Evolutionary conservation across 2,329 filamentous ascomycete species (phyloP).

Genomic region (Penicillium olsonii): DNA sequence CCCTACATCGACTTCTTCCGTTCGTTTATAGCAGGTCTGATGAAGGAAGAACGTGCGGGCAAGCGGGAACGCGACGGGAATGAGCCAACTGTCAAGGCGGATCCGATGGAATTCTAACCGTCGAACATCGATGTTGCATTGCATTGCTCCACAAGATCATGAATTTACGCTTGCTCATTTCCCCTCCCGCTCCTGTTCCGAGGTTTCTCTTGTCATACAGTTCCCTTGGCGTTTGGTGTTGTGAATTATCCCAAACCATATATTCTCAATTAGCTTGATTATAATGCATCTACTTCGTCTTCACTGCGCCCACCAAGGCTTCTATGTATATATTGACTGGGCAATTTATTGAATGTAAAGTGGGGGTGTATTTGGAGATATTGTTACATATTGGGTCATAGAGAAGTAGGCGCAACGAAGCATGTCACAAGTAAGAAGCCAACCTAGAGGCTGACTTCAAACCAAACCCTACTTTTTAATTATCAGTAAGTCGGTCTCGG

Average conservation of each 20-base stretch:
- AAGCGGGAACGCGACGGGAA: constrained; percentile 57
- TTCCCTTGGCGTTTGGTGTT: background rate
- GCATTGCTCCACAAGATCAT: constrained; percentile 9
- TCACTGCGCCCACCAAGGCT: background rate
- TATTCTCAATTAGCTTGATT: background rate
- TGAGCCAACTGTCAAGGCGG: constrained; percentile 37
- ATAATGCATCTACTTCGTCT: background rate
- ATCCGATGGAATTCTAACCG: constrained; percentile 67
- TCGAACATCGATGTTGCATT: background rate
- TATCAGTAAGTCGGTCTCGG: background rate
- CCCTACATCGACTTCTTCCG: constrained; percentile 91
- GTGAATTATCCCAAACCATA: background rate
- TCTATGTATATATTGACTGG: no score
- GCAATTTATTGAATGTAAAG: background rate
- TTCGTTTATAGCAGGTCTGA: constrained; percentile 72
- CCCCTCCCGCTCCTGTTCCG: background rate
- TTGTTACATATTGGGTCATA: constrained; percentile 10
- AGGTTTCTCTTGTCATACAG: background rate
- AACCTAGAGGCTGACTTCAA: constrained; percentile 16
- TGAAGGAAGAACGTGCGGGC: constrained; percentile 68
- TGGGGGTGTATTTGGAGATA: constrained; percentile 10
- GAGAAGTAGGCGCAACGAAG: background rate
- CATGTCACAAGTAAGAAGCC: constrained; percentile 34
- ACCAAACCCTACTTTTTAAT: background rate
- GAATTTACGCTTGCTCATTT: constrained; percentile 20